These are phyloP conservation scores for Coemansia nantahalensis DNA, from an alignment of 192 early-diverging fungal genomes.

Conservation along the genomic window DNA sequence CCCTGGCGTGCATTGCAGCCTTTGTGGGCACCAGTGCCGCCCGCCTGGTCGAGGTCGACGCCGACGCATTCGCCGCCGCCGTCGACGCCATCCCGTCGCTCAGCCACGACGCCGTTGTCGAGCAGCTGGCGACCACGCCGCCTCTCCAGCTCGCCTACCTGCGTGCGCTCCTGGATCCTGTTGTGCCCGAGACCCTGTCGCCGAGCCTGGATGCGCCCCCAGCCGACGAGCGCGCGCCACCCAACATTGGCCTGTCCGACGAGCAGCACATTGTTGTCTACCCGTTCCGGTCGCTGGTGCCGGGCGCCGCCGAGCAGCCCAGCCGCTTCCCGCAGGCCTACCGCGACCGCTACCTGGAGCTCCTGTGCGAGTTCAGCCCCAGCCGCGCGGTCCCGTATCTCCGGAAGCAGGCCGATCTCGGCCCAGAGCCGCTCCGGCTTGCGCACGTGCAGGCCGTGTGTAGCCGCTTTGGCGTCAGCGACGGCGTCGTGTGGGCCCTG, in stretches of 20 bases:
- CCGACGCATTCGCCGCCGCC: conserved; percentile 23
- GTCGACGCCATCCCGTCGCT: conserved; percentile 21
- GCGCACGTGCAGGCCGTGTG: conserved; percentile 33
- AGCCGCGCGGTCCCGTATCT: conserved; percentile 31
- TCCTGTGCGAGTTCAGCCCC: conserved; percentile 40
- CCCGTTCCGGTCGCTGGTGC: conserved; percentile 36
- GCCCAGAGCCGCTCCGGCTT: conserved; percentile 37
- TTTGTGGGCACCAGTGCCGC: conserved; percentile 17
- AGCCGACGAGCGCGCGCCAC: conserved; percentile 36
- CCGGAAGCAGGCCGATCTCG: conserved; percentile 26
- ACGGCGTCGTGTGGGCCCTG: conserved; percentile 46
- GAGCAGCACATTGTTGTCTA: conserved; percentile 49
- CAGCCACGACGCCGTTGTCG: conserved; percentile 17
- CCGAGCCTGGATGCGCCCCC: conserved; percentile 2
- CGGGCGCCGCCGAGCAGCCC: conserved; percentile 9
- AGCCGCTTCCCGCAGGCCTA: conserved; percentile 31
- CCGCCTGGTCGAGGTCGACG: conserved; percentile 36
- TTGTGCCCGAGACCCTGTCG: conserved; percentile 8
- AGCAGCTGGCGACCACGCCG: conserved; percentile 7
- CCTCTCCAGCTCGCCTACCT: conserved; percentile 37
- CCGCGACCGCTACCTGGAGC: conserved; percentile 47
- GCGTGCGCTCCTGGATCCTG: conserved; percentile 41
- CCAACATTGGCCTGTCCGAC: conserved; percentile 37
- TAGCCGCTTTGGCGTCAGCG: conserved; percentile 17
- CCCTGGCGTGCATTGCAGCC: conserved; percentile 6